phyloP scores from a whole-genome alignment of 2,329 filamentous ascomycete species.

The Nakataea oryzae region DNA sequence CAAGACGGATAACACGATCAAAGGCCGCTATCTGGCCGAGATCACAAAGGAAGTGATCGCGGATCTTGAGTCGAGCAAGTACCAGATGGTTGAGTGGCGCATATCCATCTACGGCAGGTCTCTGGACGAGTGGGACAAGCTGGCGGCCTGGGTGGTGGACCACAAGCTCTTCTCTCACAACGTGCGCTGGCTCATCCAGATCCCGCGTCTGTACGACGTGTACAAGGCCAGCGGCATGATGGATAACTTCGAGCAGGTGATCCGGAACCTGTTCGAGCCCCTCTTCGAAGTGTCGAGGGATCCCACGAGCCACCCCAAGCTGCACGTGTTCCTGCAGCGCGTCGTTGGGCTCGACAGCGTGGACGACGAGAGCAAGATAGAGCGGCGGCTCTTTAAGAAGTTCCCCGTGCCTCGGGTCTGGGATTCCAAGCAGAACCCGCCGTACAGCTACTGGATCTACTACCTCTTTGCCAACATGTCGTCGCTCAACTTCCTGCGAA shows the following conservation, averaged over 20 bases:
- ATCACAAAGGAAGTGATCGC: conserved; percentile 97
- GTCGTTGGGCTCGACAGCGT: conserved; percentile 97
- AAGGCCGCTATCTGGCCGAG: conserved; percentile 90
- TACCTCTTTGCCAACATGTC: conserved; percentile 91
- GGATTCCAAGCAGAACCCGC: conserved; percentile 89
- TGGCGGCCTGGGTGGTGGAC: conserved; percentile 94
- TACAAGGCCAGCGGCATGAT: conserved; percentile 86
- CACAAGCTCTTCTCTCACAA: conserved; percentile 98
- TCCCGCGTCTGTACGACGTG: conserved; percentile 88
- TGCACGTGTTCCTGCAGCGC: conserved; percentile 88
- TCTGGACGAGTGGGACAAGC: conserved; percentile 92
- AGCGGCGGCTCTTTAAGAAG: conserved; percentile 88
- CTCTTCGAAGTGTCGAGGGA: conserved; percentile 90
- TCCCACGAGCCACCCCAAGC: conserved; percentile 76
- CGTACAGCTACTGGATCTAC: conserved; percentile 99
- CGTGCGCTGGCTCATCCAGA: conserved; percentile 92
- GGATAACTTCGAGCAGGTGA: conserved; percentile 80
- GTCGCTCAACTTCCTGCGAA: conserved; percentile 85
- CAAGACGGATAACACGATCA: conserved; percentile 88
- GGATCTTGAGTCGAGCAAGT: conserved; percentile 96
- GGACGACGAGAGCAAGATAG: conserved; percentile 94
- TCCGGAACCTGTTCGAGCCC: conserved; percentile 86
- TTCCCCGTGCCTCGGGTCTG: conserved; percentile 85
- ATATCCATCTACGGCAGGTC: conserved; percentile 94
- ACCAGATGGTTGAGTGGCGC: conserved; percentile 99